Percentiles rank a stretch among this genome's conserved stretches.
phyloP scores from a whole-genome alignment of 1,284 basidiomycete species.

The Ustilago cynodontis region DNA sequence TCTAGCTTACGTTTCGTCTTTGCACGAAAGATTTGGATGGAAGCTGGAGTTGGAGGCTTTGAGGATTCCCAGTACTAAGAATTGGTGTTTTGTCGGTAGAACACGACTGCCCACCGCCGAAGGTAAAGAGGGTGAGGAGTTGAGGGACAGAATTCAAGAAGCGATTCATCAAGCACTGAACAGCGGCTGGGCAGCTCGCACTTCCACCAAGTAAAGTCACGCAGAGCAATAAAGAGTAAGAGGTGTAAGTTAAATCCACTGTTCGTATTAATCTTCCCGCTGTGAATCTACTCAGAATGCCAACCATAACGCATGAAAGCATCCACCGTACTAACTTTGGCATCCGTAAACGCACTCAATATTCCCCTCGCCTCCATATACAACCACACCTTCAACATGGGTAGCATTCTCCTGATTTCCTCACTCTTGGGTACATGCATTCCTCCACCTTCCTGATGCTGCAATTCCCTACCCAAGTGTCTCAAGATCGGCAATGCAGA shows the following conservation, averaged over 20 bases:
- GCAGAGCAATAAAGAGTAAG: not conserved
- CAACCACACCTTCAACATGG: constrained; percentile 65
- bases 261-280: not conserved
- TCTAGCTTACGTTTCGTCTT: constrained; percentile 65
- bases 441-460: constrained; percentile 32
- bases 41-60: constrained; percentile 85
- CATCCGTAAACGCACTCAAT: constrained; percentile 48
- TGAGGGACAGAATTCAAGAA: constrained; percentile 5
- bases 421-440: constrained; percentile 44
- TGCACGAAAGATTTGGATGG: constrained; percentile 79
- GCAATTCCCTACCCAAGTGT: constrained; percentile 56
- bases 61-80: constrained; percentile 90
- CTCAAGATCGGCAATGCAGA: constrained; percentile 65
- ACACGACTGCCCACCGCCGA: not conserved
- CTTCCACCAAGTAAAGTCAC: not conserved
- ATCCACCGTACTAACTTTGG: constrained; percentile 55
- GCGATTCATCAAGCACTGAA: constrained; percentile 14
- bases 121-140: not conserved
- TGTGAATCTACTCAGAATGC: constrained; percentile 50
- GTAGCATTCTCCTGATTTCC: constrained; percentile 39
- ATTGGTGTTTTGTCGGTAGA: constrained; percentile 83
- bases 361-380: constrained; percentile 60
- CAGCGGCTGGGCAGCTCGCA: constrained; percentile 12
- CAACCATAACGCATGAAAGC: constrained; percentile 67
- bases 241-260: not conserved